Evolutionary conservation across 306 rosid species (phyloP).

Genomic region (Cucurbita ficifolia): DNA sequence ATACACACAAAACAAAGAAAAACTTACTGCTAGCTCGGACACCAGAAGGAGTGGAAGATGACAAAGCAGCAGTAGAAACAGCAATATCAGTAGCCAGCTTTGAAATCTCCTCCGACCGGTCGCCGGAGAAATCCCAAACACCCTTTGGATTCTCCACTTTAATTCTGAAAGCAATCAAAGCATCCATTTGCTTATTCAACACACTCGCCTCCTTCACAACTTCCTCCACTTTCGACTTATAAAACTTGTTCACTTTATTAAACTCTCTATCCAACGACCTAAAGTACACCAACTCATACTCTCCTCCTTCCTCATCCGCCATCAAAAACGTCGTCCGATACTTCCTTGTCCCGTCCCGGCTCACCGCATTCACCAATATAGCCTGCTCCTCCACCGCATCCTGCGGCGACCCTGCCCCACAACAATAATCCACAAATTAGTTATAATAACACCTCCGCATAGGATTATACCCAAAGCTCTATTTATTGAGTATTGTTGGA

Average conservation of each 20-base stretch:
- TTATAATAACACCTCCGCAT: too few species aligned
- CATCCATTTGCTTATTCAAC: constrained; percentile 57
- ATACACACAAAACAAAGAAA: too few species aligned
- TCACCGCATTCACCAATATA: constrained; percentile 1
- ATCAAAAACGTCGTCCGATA: constrained; percentile 35
- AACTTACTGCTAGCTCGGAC: background rate
- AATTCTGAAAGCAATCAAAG: constrained; percentile 48
- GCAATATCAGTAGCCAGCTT: background rate
- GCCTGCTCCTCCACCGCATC: background rate
- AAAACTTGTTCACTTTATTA: constrained; percentile 48
- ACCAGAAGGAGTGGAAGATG: constrained; percentile 1
- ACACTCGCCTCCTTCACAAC: constrained; percentile 44
- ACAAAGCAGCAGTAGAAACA: background rate
- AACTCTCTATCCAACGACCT: constrained; percentile 41
- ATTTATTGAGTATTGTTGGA: too few species aligned
- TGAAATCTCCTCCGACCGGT: background rate
- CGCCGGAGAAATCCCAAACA: background rate
- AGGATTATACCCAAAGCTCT: too few species aligned
- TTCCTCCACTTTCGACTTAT: constrained; percentile 32
- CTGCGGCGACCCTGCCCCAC: background rate
- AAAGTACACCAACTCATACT: constrained; percentile 41
- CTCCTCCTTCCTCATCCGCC: constrained; percentile 49
- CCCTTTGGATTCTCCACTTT: constrained; percentile 46
- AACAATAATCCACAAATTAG: too few species aligned
- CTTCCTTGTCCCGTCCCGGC: constrained; percentile 3